These are phyloP conservation scores for Calonectria ilicicola DNA, from an alignment of 2,329 filamentous ascomycete species.

Conservation along the genomic window DNA sequence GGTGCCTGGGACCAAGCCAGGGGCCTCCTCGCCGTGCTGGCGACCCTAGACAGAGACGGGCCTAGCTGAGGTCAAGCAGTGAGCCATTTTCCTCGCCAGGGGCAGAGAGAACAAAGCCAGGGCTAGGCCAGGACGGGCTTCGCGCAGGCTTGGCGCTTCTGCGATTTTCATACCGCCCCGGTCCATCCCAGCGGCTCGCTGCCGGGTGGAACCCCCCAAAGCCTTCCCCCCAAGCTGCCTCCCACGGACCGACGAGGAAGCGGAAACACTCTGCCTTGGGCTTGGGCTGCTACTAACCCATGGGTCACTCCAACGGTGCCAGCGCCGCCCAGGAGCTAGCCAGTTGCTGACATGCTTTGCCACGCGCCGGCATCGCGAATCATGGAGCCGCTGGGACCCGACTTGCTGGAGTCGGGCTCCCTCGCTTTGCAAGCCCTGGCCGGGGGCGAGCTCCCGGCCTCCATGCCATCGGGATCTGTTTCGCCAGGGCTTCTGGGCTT, in stretches of 20 bases:
- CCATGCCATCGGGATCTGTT: slow-evolving; percentile 6
- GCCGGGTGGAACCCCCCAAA: slow-evolving; percentile 33
- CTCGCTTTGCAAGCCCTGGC: background rate
- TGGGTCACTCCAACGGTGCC: background rate
- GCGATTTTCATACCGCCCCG: slow-evolving; percentile 28
- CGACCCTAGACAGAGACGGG: slow-evolving; percentile 27
- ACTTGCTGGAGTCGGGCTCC: background rate
- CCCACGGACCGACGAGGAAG: slow-evolving; percentile 9
- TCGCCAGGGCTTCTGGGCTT: slow-evolving; percentile 22
- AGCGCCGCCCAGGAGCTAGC: slow-evolving; percentile 28
- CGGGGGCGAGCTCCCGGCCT: background rate
- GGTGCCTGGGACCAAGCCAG: slow-evolving; percentile 34
- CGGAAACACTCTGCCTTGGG: background rate
- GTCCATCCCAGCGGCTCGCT: slow-evolving; percentile 33
- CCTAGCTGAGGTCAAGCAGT: slow-evolving; percentile 24
- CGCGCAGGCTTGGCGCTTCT: background rate
- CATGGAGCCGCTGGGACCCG: slow-evolving; percentile 33
- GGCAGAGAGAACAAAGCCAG: slow-evolving; percentile 5
- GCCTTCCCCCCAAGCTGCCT: slow-evolving; percentile 18
- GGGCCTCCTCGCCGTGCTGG: slow-evolving; percentile 15
- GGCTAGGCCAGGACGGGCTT: background rate
- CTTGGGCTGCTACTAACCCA: background rate
- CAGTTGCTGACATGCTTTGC: slow-evolving; percentile 18
- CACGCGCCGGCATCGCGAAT: slow-evolving; percentile 35
- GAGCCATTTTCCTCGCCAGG: slow-evolving; percentile 41